Evolutionary conservation across 805 yeast species (phyloP).

Genomic region (Starmerella vitae): DNA sequence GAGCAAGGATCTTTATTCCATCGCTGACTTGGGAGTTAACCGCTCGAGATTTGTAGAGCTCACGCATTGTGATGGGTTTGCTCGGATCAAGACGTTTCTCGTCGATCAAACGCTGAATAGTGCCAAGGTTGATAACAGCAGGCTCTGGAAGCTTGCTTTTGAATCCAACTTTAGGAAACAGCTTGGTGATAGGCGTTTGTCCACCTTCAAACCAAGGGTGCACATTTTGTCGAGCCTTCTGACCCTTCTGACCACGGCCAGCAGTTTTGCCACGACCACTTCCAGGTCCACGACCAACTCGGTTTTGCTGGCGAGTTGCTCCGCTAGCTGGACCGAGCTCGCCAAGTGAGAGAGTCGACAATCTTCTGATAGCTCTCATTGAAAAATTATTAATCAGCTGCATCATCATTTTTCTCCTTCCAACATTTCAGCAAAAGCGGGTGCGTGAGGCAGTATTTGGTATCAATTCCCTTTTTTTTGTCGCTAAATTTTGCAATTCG

Average conservation of each 20-base stretch:
- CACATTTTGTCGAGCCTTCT: slow-evolving; percentile 84
- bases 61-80: slow-evolving; percentile 50
- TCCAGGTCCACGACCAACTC: slow-evolving; percentile 94
- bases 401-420: no score
- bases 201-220: slow-evolving; percentile 98
- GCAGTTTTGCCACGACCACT: slow-evolving; percentile 81
- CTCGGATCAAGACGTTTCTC: slow-evolving; percentile 46
- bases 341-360: slow-evolving; percentile 19
- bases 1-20: slow-evolving; percentile 73
- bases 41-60: slow-evolving; percentile 62
- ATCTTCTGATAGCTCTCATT: no score
- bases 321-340: slow-evolving; percentile 25
- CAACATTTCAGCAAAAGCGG: no score
- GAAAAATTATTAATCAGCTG: no score
- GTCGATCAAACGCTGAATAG: slow-evolving; percentile 58
- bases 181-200: slow-evolving; percentile 78
- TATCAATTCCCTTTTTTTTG: no score
- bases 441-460: no score
- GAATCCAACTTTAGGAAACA: slow-evolving; percentile 83
- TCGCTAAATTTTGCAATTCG: no score
- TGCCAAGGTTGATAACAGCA: slow-evolving; percentile 46
- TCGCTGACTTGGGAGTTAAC: slow-evolving; percentile 39
- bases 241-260: slow-evolving; percentile 97
- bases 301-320: slow-evolving; percentile 29
- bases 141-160: slow-evolving; percentile 29